Conservation (phyloP, 2,329 filamentous ascomycete species). For the Plenodomus biglobosus region DNA sequence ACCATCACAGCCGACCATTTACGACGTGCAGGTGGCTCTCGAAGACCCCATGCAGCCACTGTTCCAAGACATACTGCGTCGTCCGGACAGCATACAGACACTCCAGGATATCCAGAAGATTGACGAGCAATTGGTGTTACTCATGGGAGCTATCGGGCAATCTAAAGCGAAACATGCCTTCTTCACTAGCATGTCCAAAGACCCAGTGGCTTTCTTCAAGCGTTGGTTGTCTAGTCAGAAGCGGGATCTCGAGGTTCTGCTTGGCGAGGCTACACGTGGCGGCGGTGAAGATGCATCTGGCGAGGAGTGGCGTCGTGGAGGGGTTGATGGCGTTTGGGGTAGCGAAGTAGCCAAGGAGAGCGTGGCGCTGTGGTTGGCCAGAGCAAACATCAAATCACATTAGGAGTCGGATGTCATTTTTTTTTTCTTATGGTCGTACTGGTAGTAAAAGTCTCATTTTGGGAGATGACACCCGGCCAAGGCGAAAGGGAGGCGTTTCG, state of each 20-base stretch:
- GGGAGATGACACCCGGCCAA: not conserved
- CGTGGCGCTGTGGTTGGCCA: conserved; percentile 61
- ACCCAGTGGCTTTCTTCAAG: conserved; percentile 80
- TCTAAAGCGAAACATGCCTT: conserved; percentile 92
- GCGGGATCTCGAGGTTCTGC: conserved; percentile 82
- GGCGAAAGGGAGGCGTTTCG: conserved; percentile 12
- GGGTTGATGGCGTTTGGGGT: conserved; percentile 64
- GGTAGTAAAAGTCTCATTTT: not conserved
- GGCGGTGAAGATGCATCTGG: conserved; percentile 54
- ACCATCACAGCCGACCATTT: conserved; percentile 73
- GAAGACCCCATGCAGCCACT: conserved; percentile 81
- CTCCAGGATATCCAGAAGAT: conserved; percentile 74
- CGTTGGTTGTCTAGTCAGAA: conserved; percentile 92
- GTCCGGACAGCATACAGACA: conserved; percentile 57
- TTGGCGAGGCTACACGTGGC: conserved; percentile 73
- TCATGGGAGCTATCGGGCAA: conserved; percentile 79
- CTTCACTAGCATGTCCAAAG: conserved; percentile 73
- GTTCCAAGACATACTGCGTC: conserved; percentile 51
- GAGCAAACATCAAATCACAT: conserved; percentile 36
- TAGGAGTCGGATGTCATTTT: conserved; percentile 8
- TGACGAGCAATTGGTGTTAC: conserved; percentile 81
- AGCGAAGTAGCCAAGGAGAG: conserved; percentile 62
- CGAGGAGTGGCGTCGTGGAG: conserved; percentile 71
- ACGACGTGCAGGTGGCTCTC: conserved; percentile 82
- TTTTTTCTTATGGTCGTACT: not conserved